A percentile compares a stretch with the other conserved stretches of the same genome.
phyloP scores from a whole-genome alignment of 345 rosid species.

The Ceriops decandra region DNA sequence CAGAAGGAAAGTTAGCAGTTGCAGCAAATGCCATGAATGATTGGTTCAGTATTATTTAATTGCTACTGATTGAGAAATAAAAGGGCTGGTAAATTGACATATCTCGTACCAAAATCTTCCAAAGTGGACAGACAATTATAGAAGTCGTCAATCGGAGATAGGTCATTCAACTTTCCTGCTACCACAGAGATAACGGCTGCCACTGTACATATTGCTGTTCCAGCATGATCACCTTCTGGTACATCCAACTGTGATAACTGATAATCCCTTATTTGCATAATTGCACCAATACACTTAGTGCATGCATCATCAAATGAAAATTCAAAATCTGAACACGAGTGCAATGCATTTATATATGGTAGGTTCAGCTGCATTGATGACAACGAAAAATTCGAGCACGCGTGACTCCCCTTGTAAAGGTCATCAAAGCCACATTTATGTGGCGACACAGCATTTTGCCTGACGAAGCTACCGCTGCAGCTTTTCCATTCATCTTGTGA shows the following conservation, averaged over 20 bases:
- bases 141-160: slow-evolving; percentile 28
- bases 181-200: slow-evolving; percentile 40
- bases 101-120: slow-evolving; percentile 36
- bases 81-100: not conserved
- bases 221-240: not conserved
- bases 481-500: slow-evolving; percentile 28
- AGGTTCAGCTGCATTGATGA: slow-evolving; percentile 13
- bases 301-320: slow-evolving; percentile 30
- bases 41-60: too few relatives aligned
- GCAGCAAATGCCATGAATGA: not conserved
- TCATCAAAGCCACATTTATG: slow-evolving; percentile 34
- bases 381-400: slow-evolving; percentile 32
- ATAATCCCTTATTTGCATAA: slow-evolving; percentile 3
- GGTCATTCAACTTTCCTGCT: slow-evolving; percentile 22
- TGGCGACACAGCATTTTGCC: slow-evolving; percentile 22
- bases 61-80: not conserved
- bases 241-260: not conserved
- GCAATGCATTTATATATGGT: slow-evolving; percentile 11
- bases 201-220: slow-evolving; percentile 28
- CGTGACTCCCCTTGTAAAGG: slow-evolving; percentile 22
- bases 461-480: slow-evolving; percentile 20
- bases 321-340: slow-evolving; percentile 32
- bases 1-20: not conserved
- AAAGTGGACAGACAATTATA: slow-evolving; percentile 41
- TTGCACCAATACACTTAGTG: slow-evolving; percentile 24